A percentile compares a stretch with the other conserved stretches of the same genome.
Conservation (phyloP, 305 asterid genomes). For the Salvia sclarea region DNA sequence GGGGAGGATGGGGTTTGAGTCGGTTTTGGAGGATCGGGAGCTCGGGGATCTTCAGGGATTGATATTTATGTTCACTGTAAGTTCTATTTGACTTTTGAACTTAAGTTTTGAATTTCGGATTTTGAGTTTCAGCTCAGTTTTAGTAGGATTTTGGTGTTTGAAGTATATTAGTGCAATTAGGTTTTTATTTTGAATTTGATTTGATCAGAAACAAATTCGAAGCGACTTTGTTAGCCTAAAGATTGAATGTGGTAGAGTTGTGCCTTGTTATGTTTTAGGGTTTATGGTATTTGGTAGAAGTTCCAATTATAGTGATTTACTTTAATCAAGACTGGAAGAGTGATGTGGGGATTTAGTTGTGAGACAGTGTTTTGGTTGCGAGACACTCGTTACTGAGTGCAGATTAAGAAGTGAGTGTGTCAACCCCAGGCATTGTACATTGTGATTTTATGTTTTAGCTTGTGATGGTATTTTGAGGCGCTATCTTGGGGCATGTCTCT, state of each 20-base stretch:
- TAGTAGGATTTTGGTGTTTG: conserved; percentile 10
- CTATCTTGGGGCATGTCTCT: too few species aligned
- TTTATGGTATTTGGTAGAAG: not conserved
- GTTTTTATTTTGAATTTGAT: not conserved
- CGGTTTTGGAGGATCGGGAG: conserved; percentile 59
- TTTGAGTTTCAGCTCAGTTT: conserved; percentile 20
- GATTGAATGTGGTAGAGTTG: too few species aligned
- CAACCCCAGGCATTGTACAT: not conserved
- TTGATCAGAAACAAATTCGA: not conserved
- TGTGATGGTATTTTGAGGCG: not conserved
- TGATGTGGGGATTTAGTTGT: too few species aligned
- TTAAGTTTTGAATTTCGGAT: not conserved
- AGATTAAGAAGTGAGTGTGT: too few species aligned
- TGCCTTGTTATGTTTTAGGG: not conserved
- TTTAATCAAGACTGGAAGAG: too few species aligned
- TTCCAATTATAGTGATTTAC: too few species aligned
- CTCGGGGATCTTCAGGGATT: conserved; percentile 82
- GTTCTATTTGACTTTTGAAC: conserved; percentile 33
- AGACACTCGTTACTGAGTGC: too few species aligned
- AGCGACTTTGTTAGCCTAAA: too few species aligned
- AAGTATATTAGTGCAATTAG: conserved; percentile 3
- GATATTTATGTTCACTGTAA: conserved; percentile 91
- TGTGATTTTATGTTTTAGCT: not conserved
- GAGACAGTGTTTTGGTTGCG: too few species aligned
- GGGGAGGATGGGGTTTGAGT: conserved; percentile 45